phyloP scores from a whole-genome alignment of 441 rosid species.

The Bruguiera hainesii region DNA sequence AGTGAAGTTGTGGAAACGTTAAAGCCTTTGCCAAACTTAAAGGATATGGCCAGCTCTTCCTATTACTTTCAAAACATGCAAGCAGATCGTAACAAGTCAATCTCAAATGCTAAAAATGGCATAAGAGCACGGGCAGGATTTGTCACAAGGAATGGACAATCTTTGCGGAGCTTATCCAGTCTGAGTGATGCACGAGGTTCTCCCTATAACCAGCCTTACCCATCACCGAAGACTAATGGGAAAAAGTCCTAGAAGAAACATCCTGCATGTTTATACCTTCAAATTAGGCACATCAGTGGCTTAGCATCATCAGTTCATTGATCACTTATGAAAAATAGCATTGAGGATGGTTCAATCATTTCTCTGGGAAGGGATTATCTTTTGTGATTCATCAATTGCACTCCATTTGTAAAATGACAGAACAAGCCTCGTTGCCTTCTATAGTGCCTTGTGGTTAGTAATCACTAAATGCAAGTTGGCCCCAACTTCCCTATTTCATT shows the following conservation, averaged over 20 bases:
- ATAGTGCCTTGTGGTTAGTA: slow-evolving; percentile 6
- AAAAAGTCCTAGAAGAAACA: slow-evolving; percentile 22
- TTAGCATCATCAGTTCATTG: slow-evolving; percentile 11
- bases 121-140: slow-evolving; percentile 29
- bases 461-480: not conserved
- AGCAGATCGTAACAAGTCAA: slow-evolving; percentile 33
- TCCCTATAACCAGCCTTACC: slow-evolving; percentile 38
- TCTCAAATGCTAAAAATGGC: slow-evolving; percentile 30
- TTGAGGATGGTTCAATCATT: slow-evolving; percentile 15
- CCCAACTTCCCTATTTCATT: slow-evolving; percentile 3
- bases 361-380: not conserved
- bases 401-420: not conserved
- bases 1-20: slow-evolving; percentile 41
- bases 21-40: slow-evolving; percentile 36
- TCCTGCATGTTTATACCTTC: not conserved
- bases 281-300: not conserved
- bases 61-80: slow-evolving; percentile 40
- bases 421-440: slow-evolving; percentile 7
- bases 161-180: slow-evolving; percentile 38
- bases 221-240: slow-evolving; percentile 38
- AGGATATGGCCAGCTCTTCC: slow-evolving; percentile 53
- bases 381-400: slow-evolving; percentile 11
- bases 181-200: slow-evolving; percentile 33
- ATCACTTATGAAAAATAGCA: slow-evolving; percentile 6
- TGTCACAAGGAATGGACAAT: slow-evolving; percentile 34